Base-by-base conservation (phyloP, 1,284 basidiomycete species). In the Ceratobasidium papillatum region DNA sequence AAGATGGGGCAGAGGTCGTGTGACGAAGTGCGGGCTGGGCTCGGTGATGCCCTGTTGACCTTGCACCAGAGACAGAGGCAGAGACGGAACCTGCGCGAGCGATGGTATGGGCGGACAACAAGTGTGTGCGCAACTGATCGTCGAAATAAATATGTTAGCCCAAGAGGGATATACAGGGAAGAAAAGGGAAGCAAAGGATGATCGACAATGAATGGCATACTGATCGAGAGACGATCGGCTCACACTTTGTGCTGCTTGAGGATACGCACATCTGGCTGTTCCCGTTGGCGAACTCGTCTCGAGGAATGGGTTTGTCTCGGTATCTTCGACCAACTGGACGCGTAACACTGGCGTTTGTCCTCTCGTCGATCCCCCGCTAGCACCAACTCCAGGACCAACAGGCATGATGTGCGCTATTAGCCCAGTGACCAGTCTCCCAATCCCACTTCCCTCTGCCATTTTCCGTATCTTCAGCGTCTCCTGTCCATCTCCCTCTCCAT, bases 401-500 rank as follows among this genome's bases (percentile, higher is more conserved):
- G 65, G 65, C 30, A 68, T n/a, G 22, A 68, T 68, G 27, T 68
- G 30, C 3, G 65, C 49, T 8, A 68, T 34, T 32, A 47, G 41
- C 34, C 65, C 65, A 25, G 65, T 47, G 5, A 68, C 47, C 30
- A 52, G n/a, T n/a, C 25, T 38, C n/a, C 65, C 65, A 54, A 68
- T 68, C 47, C 79, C 81, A 68, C 77, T 81, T 38, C 81, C 79
- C 47, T 2, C 25, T n/a, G 5, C n/a, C 14, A 9, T n/a, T 36
- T 27, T 27, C 27, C n/a, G n/a, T n/a, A n/a, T 27, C 45, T n/a
- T 30, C 36, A 22, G 81, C 5, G 79, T 78, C 7, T 79, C 79
- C 30, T 82, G 80, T 4, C 78, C 75, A 59, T 77, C 77, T 25
- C 79, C 81, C 66, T 77, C 81, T 36, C 81, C 30, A 2, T 49